A percentile compares a stretch with the other conserved stretches of the same genome.
Conservation (phyloP, 2,329 filamentous ascomycete species). For the Alternaria longipes region DNA sequence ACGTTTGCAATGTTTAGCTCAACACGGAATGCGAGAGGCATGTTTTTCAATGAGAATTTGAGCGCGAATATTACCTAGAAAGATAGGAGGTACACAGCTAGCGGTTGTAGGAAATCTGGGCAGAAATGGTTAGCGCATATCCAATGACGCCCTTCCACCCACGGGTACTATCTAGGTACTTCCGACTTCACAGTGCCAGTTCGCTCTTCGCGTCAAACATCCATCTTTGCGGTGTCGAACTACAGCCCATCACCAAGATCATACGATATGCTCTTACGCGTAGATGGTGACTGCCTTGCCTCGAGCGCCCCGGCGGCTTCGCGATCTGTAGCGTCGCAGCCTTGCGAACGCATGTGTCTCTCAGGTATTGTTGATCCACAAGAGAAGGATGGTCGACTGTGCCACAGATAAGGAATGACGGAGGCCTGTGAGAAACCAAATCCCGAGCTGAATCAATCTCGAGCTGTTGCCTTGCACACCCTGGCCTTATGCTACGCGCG, state of each 20-base stretch:
- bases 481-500: conserved; percentile 3
- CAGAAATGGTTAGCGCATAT: not conserved
- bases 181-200: not conserved
- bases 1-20: too few species aligned
- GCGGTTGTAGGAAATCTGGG: not conserved
- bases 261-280: not conserved
- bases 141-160: not conserved
- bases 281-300: not conserved
- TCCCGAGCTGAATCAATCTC: not conserved
- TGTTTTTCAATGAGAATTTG: not conserved
- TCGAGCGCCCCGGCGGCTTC: not conserved
- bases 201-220: not conserved
- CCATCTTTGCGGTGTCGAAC: not conserved
- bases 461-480: conserved; percentile 9
- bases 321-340: not conserved
- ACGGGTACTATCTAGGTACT: not conserved
- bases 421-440: not conserved
- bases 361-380: not conserved
- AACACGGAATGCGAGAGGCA: not conserved
- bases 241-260: not conserved
- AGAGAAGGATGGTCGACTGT: not conserved
- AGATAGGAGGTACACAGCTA: too few species aligned
- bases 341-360: not conserved
- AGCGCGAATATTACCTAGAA: not conserved
- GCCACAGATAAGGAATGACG: not conserved